These are phyloP conservation scores for Cyclospora cayetanensis DNA, from an alignment of 169 alveolate genomes.

Conservation along the genomic window DNA sequence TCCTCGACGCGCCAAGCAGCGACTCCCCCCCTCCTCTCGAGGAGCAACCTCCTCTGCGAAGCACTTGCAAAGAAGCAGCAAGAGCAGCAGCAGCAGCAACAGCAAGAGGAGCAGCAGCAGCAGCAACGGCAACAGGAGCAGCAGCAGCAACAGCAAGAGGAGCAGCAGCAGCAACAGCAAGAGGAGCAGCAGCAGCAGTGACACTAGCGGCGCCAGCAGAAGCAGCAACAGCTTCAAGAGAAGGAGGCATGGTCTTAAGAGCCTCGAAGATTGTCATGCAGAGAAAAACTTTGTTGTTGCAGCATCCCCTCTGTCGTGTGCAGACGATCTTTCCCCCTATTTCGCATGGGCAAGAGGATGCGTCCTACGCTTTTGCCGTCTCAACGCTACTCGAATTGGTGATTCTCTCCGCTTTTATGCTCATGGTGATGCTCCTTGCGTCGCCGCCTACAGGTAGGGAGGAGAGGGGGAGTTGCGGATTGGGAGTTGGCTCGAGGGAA, in stretches of 20 bases:
- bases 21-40: too few species aligned
- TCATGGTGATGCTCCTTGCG: neutral
- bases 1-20: too few species aligned
- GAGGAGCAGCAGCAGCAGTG: neutral
- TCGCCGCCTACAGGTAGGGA: constrained; percentile 53
- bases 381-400: constrained; percentile 24
- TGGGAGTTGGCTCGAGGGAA: too few species aligned
- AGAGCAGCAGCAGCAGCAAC: neutral
- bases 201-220: too few species aligned
- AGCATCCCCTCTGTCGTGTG: neutral
- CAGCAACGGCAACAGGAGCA: neutral
- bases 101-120: neutral
- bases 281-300: neutral
- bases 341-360: constrained; percentile 53
- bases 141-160: neutral
- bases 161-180: neutral
- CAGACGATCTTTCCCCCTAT: neutral
- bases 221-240: neutral
- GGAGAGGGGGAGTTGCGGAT: too few species aligned
- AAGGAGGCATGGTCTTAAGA: neutral
- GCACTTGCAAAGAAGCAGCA: neutral
- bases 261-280: neutral
- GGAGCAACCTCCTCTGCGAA: too few species aligned
- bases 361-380: constrained; percentile 52
- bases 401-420: constrained; percentile 51